Conservation (phyloP, 140 eudicot species). For the Flaveria floridana region DNA sequence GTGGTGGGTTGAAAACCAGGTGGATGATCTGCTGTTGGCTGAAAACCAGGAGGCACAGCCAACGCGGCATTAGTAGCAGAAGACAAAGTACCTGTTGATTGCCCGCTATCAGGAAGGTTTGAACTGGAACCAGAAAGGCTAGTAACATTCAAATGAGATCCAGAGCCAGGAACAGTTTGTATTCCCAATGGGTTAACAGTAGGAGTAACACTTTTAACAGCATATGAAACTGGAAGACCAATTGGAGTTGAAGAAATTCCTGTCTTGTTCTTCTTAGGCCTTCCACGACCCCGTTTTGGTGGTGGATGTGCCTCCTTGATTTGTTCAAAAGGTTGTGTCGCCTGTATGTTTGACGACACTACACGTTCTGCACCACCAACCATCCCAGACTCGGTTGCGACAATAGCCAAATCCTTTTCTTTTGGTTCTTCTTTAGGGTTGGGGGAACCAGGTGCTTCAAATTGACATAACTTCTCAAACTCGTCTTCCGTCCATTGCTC, state of each 20-base stretch:
- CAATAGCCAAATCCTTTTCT: conserved; percentile 41
- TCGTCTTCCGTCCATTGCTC: conserved; percentile 99
- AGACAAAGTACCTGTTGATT: conserved; percentile 21
- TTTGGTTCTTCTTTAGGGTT: conserved; percentile 44
- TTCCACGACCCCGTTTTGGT: conserved; percentile 85
- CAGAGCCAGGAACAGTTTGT: conserved; percentile 30
- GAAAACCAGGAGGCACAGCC: conserved; percentile 42
- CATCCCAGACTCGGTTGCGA: conserved; percentile 30
- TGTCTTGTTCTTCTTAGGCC: conserved; percentile 60
- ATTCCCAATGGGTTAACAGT: conserved; percentile 30
- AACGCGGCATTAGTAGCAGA: conserved; percentile 23
- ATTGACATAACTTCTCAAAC: conserved; percentile 89
- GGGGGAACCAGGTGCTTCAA: conserved; percentile 67
- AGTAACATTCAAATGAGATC: conserved; percentile 32
- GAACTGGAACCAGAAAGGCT: conserved; percentile 29
- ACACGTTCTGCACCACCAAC: conserved; percentile 39
- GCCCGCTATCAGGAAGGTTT: conserved; percentile 24
- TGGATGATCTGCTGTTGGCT: conserved; percentile 32
- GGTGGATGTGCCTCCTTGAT: conserved; percentile 58
- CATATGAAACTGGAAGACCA: conserved; percentile 37
- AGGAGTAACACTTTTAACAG: conserved; percentile 33
- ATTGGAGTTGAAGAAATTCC: conserved; percentile 43
- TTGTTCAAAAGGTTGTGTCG: conserved; percentile 35
- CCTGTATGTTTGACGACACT: conserved; percentile 33
- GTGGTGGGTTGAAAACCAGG: conserved; percentile 41